phyloP scores from a whole-genome alignment of 2,329 filamentous ascomycete species.

The Cercospora sojina region DNA sequence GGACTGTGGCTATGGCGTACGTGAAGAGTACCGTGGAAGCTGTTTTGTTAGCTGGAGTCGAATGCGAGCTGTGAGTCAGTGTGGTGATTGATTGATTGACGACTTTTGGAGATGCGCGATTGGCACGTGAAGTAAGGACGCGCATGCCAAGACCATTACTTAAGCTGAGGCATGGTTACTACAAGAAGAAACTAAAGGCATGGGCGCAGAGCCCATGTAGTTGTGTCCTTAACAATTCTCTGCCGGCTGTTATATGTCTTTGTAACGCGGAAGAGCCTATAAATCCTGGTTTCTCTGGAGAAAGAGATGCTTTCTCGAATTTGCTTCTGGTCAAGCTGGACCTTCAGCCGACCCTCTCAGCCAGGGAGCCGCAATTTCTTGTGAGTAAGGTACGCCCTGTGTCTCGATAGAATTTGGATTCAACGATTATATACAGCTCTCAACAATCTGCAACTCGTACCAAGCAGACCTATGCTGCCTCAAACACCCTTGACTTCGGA shows the following conservation, averaged over 20 bases:
- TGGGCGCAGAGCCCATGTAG: neutral
- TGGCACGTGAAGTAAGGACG: neutral
- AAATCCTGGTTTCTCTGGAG: neutral
- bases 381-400: no score
- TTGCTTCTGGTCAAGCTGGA: neutral
- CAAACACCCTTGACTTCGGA: neutral
- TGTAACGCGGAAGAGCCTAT: neutral
- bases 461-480: neutral
- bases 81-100: neutral
- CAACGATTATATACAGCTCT: no score
- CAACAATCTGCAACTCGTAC: no score
- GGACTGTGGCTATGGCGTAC: constrained; percentile 14
- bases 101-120: neutral
- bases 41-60: constrained; percentile 6
- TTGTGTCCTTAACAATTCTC: neutral
- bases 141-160: neutral
- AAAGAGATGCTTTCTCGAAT: neutral
- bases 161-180: neutral
- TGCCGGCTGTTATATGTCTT: neutral
- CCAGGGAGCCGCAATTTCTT: no score
- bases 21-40: constrained; percentile 6
- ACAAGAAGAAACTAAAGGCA: neutral
- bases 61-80: constrained; percentile 4
- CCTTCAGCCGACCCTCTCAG: neutral
- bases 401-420: no score